Percentiles rank a stretch among this genome's conserved stretches.
Evolutionary conservation across 2,329 filamentous ascomycete species (phyloP).

Genomic region (Colletotrichum graminicola): DNA sequence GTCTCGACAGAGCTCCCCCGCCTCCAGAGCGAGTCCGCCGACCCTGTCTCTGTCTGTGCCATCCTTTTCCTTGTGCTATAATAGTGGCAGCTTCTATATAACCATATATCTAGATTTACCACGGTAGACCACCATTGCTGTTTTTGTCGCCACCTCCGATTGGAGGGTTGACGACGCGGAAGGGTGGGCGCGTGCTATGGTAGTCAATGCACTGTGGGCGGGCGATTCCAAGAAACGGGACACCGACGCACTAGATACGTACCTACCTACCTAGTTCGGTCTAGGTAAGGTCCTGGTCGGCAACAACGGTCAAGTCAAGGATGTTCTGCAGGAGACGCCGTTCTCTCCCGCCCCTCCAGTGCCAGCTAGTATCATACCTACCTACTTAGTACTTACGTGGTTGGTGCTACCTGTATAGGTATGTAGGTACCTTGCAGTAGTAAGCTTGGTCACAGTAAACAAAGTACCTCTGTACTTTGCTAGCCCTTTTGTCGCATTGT

Average conservation of each 20-base stretch:
- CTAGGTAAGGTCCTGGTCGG: conserved; percentile 14
- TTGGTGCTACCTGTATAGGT: too few relatives aligned
- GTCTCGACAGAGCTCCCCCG: conserved; percentile 2
- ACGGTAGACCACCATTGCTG: conserved; percentile 17
- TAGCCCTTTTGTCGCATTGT: neutral
- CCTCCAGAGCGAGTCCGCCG: neutral
- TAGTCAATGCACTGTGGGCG: conserved; percentile 38
- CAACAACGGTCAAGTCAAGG: conserved; percentile 36
- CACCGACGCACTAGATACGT: conserved; percentile 7
- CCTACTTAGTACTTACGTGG: neutral
- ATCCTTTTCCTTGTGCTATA: conserved; percentile 13
- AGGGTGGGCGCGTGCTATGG: conserved; percentile 34
- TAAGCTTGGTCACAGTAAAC: too few relatives aligned
- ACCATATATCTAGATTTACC: conserved; percentile 8
- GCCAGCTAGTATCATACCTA: conserved; percentile 2
- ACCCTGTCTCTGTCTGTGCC: conserved; percentile 12
- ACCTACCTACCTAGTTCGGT: too few relatives aligned
- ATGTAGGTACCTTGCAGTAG: too few relatives aligned
- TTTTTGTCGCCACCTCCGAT: conserved; percentile 8
- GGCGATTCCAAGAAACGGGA: conserved; percentile 26
- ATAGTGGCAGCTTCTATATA: conserved; percentile 11
- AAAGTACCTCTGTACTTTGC: neutral
- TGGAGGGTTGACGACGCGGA: conserved; percentile 7
- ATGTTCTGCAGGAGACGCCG: conserved; percentile 40
- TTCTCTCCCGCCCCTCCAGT: conserved; percentile 40